Percentiles rank a stretch among this genome's conserved stretches.
phyloP scores from a whole-genome alignment of 2,329 filamentous ascomycete species.

The Cordyceps cicadae region DNA sequence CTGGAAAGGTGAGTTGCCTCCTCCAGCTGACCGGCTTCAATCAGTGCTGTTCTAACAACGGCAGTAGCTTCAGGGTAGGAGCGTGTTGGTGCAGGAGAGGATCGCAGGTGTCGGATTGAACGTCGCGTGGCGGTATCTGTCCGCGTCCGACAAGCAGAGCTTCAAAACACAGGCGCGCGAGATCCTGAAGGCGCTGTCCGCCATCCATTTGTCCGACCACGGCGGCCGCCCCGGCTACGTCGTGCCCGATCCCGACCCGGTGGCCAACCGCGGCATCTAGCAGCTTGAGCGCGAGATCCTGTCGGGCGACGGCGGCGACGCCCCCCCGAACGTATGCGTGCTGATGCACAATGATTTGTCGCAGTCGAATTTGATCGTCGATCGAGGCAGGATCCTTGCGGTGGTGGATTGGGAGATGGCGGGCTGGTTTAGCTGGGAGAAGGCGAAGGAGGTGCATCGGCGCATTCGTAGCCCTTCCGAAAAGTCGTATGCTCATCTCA shows the following conservation, averaged over 20 bases:
- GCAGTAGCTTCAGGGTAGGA: constrained; percentile 25
- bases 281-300: neutral
- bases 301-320: neutral
- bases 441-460: neutral
- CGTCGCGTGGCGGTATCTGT: constrained; percentile 30
- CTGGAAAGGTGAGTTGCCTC: constrained; percentile 30
- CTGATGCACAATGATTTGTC: constrained; percentile 3
- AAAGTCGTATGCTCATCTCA: neutral
- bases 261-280: neutral
- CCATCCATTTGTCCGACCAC: constrained; percentile 15
- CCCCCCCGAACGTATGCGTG: neutral
- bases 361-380: constrained; percentile 21
- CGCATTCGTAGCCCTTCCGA: neutral
- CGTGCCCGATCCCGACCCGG: neutral
- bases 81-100: constrained; percentile 31
- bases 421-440: neutral
- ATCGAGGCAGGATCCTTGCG: constrained; percentile 19
- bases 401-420: constrained; percentile 24
- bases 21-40: no score
- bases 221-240: neutral
- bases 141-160: constrained; percentile 21
- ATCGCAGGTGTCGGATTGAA: constrained; percentile 28
- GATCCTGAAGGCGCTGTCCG: constrained; percentile 20
- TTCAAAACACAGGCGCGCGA: constrained; percentile 29
- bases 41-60: no score